phyloP scores from a whole-genome alignment of 169 alveolate species.

The Eimeria sp. region DNA sequence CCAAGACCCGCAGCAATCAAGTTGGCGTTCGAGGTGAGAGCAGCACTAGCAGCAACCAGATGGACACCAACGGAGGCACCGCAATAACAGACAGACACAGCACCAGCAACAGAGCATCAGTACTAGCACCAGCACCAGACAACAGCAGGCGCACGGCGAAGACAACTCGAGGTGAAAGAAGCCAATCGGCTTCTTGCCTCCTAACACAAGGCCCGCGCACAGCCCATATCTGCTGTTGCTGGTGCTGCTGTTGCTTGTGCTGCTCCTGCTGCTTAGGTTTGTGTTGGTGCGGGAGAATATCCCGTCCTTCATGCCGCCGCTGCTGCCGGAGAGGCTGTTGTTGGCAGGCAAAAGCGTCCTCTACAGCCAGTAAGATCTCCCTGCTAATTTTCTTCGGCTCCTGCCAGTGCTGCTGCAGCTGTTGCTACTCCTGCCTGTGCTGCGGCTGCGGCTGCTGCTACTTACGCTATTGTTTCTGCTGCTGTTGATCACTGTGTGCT shows the following conservation, averaged over 20 bases:
- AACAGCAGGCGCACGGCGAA: background rate
- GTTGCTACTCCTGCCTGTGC: background rate
- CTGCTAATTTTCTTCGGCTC: background rate
- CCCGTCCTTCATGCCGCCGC: constrained; percentile 27
- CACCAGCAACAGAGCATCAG: background rate
- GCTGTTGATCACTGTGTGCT: background rate
- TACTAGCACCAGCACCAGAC: too few relatives aligned
- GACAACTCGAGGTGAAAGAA: background rate
- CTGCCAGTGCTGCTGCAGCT: background rate
- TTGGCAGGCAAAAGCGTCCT: constrained; percentile 45
- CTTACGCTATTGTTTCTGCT: background rate
- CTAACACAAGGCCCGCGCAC: background rate
- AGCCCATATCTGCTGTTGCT: too few relatives aligned
- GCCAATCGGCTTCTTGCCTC: background rate
- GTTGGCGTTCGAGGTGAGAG: constrained; percentile 41
- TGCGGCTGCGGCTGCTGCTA: background rate
- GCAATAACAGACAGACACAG: background rate
- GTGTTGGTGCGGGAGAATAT: constrained; percentile 37
- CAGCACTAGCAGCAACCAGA: background rate
- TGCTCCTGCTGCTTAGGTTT: background rate
- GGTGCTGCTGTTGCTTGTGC: too few relatives aligned
- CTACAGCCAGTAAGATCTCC: background rate
- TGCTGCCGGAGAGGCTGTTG: constrained; percentile 23
- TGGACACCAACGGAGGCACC: background rate
- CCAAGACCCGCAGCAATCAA: constrained; percentile 34